Base-by-base conservation (phyloP, 306 rosid genomes). In the Gynostemma pentaphyllum region DNA sequence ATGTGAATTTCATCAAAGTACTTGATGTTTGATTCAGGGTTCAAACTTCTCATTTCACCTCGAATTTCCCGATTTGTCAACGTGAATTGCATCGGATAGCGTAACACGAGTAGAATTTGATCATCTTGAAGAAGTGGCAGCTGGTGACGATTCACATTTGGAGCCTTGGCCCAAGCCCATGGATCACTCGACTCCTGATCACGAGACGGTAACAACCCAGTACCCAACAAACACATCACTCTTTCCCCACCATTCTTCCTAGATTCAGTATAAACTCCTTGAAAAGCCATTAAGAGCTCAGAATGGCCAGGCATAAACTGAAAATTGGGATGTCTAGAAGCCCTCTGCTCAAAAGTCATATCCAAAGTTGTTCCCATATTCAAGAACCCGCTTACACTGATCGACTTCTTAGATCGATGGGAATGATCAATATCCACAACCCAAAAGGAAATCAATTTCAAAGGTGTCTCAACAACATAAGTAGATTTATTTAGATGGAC, bases 191-290 rank as follows among this genome's bases (percentile, higher is more conserved):
- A 49, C 42, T 74, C 62, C 0, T 85, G 28, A 56, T 92, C 95
- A 63, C 96, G 86, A 62, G 87, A 73, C 0, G 98, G 98, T 67
- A 92, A 75, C 83, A 81, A 76, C 21, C 96, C 72, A 53, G 62
- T 72, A 64, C 98, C 98, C 76, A 92, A 68, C 79, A 91, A 85
- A 72, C 98, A 88, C 83, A 88, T 56, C 40, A 82, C 95, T 77
- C 88, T 85, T 60, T 88, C 95, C 44, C 96, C 96, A 12, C 88
- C 88, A 75, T 87, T 83, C 67, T 72, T 91, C 78, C 76, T 70
- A 3, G 95, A 77, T 76, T 85, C 98, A 0, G 95, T 80, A 70
- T 91, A 91, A 75, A 91, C 60, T 68, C 98, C 98, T 78, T 88
- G 86, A 47, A 88, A 85, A 47, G 77, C 42, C 52, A 91, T 73